phyloP scores from a whole-genome alignment of 1,139 yeast species.

The Yamadazyma taylorii region DNA sequence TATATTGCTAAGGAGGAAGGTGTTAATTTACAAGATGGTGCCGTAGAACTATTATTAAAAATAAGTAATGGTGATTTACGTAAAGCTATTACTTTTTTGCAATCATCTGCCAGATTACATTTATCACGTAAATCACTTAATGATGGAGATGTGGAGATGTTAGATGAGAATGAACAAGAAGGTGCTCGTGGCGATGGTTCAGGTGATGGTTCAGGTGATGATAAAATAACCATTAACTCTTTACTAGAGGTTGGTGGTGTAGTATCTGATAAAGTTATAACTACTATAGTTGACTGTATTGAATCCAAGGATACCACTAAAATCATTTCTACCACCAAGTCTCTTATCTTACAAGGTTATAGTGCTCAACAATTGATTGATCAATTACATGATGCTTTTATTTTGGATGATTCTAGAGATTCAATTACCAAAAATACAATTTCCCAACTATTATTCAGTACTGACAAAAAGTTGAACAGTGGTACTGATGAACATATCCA shows the following conservation, averaged over 20 bases:
- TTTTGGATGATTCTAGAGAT: constrained; percentile 55
- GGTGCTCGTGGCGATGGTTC: constrained; percentile 11
- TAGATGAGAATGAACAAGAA: constrained; percentile 25
- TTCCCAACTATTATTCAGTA: constrained; percentile 64
- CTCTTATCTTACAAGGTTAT: constrained; percentile 75
- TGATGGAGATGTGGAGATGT: constrained; percentile 16
- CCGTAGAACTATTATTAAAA: constrained; percentile 59
- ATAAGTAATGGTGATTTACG: constrained; percentile 89
- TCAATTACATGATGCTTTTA: constrained; percentile 75
- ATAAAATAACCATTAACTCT: constrained; percentile 41
- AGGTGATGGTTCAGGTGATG: constrained; percentile 7
- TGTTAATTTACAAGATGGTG: constrained; percentile 43
- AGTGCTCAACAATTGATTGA: constrained; percentile 77
- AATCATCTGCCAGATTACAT: constrained; percentile 75
- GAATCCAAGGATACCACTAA: constrained; percentile 33
- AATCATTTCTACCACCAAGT: constrained; percentile 51
- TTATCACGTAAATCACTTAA: constrained; percentile 22
- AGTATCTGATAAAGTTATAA: constrained; percentile 58
- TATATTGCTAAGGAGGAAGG: constrained; percentile 60
- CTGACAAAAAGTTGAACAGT: constrained; percentile 72
- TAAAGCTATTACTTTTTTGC: constrained; percentile 87
- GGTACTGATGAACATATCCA: constrained; percentile 94
- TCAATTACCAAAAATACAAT: constrained; percentile 63
- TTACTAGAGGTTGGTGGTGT: constrained; percentile 85
- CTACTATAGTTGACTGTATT: constrained; percentile 40